A percentile compares a stretch with the other conserved stretches of the same genome.
Evolutionary conservation across 2,329 filamentous ascomycete genomes (phyloP).

Genomic region (Fusarium tanahbumbuense): DNA sequence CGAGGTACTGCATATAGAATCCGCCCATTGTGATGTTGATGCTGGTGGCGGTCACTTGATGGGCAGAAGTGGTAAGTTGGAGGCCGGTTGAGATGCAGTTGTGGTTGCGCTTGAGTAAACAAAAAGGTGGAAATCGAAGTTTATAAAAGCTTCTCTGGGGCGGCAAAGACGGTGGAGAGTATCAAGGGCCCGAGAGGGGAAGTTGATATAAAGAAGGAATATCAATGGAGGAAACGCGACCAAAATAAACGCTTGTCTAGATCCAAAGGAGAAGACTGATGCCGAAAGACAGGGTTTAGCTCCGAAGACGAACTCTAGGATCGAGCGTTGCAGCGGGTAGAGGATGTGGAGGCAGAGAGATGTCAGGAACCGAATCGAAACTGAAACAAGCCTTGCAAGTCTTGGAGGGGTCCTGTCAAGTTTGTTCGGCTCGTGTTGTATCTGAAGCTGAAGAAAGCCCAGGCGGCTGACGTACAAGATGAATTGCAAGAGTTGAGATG

Average conservation of each 20-base stretch:
- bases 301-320: constrained; percentile 31
- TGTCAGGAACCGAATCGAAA: constrained; percentile 27
- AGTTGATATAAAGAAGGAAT: constrained; percentile 15
- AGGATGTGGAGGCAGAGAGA: constrained; percentile 28
- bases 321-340: constrained; percentile 31
- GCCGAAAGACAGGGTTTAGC: constrained; percentile 32
- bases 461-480: constrained; percentile 7
- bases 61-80: constrained; percentile 10
- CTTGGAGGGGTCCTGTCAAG: constrained; percentile 24
- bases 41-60: constrained; percentile 42
- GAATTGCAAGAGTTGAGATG: constrained; percentile 16
- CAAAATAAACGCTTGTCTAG: constrained; percentile 43
- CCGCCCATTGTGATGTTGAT: constrained; percentile 64
- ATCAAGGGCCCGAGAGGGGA: constrained; percentile 22
- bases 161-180: constrained; percentile 25
- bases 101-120: constrained; percentile 22
- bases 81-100: constrained; percentile 22
- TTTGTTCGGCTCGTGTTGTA: constrained; percentile 27
- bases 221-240: constrained; percentile 27
- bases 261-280: constrained; percentile 37
- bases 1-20: constrained; percentile 78
- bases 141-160: constrained; percentile 31
- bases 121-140: constrained; percentile 40
- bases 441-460: constrained; percentile 10
- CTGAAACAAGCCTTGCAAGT: constrained; percentile 26